Evolutionary conservation across 2,329 filamentous ascomycete genomes (phyloP).

Genomic region (Aspergillus proliferans): DNA sequence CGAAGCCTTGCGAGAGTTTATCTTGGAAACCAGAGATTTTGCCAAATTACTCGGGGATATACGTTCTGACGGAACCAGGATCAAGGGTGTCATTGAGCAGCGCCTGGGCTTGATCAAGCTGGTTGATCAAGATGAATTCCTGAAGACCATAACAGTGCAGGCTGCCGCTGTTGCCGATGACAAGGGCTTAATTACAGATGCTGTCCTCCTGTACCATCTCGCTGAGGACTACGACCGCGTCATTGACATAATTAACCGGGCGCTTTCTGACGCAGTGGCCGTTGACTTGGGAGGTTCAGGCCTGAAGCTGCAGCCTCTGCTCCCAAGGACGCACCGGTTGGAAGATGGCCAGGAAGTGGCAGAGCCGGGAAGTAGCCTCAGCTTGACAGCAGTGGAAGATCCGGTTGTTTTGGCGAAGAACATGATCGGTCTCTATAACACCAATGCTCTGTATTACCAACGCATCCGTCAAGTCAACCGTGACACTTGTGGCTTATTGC

Average conservation of each 20-base stretch:
- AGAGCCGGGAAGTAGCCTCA: constrained; percentile 43
- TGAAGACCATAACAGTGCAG: constrained; percentile 86
- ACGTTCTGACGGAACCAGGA: constrained; percentile 72
- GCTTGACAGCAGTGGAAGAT: constrained; percentile 62
- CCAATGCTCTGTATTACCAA: constrained; percentile 54
- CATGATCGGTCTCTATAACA: constrained; percentile 58
- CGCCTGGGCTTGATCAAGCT: constrained; percentile 76
- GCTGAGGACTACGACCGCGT: constrained; percentile 94
- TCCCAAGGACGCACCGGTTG: constrained; percentile 52
- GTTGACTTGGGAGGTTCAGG: constrained; percentile 78
- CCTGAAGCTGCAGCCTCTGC: constrained; percentile 70
- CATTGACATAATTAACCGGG: constrained; percentile 80
- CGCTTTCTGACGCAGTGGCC: constrained; percentile 81
- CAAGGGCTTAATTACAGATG: constrained; percentile 86
- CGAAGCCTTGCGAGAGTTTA: constrained; percentile 85
- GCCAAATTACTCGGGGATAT: constrained; percentile 91
- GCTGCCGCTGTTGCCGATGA: constrained; percentile 91
- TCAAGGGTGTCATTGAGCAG: constrained; percentile 80
- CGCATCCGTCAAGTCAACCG: constrained; percentile 55
- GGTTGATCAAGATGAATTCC: constrained; percentile 71
- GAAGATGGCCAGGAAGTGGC: constrained; percentile 38
- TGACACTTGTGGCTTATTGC: constrained; percentile 53
- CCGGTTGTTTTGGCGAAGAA: constrained; percentile 57
- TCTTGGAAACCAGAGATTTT: constrained; percentile 95
- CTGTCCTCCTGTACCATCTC: constrained; percentile 88